These are phyloP conservation scores for Xylaria grammica DNA, from an alignment of 495 filamentous ascomycete species.

Conservation along the genomic window DNA sequence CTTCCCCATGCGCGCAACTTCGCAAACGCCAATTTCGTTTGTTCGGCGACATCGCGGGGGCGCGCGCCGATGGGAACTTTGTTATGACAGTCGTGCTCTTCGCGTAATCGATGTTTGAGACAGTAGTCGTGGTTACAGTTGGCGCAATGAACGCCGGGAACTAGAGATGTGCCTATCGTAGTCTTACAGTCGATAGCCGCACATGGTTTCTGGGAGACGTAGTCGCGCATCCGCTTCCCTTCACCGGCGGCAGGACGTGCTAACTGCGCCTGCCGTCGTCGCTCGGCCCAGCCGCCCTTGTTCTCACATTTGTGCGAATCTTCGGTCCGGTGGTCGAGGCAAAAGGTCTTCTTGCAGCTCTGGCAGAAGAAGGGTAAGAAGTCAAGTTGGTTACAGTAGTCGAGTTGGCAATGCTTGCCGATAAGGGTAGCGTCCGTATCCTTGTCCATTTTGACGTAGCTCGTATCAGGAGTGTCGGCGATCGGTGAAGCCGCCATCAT, in stretches of 20 bases:
- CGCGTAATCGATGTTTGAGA: conserved; percentile 83
- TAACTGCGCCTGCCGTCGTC: conserved; percentile 62
- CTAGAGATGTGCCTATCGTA: conserved; percentile 76
- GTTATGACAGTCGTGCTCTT: conserved; percentile 83
- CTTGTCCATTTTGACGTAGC: conserved; percentile 54
- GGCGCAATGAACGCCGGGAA: conserved; percentile 79
- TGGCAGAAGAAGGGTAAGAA: conserved; percentile 96
- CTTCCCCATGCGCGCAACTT: conserved; percentile 63
- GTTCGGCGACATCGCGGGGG: conserved; percentile 47
- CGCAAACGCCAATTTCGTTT: conserved; percentile 70
- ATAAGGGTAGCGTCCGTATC: conserved; percentile 79
- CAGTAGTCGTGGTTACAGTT: conserved; percentile 88
- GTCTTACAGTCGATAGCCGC: conserved; percentile 79
- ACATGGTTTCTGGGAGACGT: conserved; percentile 61
- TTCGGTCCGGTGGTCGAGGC: conserved; percentile 93
- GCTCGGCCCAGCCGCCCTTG: conserved; percentile 85
- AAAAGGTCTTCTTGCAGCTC: conserved; percentile 83
- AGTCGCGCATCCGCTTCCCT: conserved; percentile 48
- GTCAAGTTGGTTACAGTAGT: conserved; percentile 91
- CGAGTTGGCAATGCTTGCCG: conserved; percentile 88
- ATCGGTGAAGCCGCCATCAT: conserved; percentile 39
- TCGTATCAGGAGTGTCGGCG: conserved; percentile 43
- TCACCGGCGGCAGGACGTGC: conserved; percentile 50
- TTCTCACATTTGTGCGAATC: conserved; percentile 78
- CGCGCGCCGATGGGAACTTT: conserved; percentile 70